These are phyloP conservation scores for Aspergillus eucalypticola DNA, from an alignment of 2,329 filamentous ascomycete species.

Conservation along the genomic window DNA sequence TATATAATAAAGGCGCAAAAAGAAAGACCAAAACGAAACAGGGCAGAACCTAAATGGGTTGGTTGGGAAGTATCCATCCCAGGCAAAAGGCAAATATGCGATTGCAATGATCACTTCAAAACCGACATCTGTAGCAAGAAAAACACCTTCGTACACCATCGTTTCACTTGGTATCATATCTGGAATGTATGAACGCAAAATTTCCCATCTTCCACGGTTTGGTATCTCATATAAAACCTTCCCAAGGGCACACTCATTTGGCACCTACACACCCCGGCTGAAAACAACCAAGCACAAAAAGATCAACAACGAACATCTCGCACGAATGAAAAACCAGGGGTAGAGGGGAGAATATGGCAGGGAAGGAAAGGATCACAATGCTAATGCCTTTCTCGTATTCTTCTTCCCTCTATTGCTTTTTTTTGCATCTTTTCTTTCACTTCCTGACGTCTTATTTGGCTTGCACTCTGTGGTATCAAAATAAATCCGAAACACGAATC, in stretches of 20 bases:
- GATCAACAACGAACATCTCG: neutral
- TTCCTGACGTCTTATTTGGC: conserved; percentile 12
- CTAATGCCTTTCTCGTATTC: conserved; percentile 3
- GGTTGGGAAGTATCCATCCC: conserved; percentile 9
- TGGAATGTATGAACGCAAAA: conserved; percentile 19
- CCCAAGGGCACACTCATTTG: neutral
- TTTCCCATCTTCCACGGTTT: conserved; percentile 7
- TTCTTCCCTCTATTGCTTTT: conserved; percentile 8
- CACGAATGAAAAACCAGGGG: neutral
- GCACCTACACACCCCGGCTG: conserved; percentile 1
- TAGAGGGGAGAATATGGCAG: conserved; percentile 3
- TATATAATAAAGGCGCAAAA: neutral
- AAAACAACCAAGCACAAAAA: neutral
- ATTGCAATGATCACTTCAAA: conserved; percentile 8
- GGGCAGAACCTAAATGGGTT: neutral
- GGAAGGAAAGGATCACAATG: neutral
- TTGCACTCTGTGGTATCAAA: conserved; percentile 36
- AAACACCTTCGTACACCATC: conserved; percentile 29
- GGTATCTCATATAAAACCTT: conserved; percentile 5
- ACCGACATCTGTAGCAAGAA: conserved; percentile 12
- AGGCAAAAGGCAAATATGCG: conserved; percentile 12
- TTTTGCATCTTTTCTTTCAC: conserved; percentile 13
- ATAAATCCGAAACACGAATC: conserved; percentile 23
- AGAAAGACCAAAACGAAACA: neutral
- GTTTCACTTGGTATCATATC: conserved; percentile 32